Base-by-base conservation (phyloP, 257 asterid genomes). In the Salvia hispanica region DNA sequence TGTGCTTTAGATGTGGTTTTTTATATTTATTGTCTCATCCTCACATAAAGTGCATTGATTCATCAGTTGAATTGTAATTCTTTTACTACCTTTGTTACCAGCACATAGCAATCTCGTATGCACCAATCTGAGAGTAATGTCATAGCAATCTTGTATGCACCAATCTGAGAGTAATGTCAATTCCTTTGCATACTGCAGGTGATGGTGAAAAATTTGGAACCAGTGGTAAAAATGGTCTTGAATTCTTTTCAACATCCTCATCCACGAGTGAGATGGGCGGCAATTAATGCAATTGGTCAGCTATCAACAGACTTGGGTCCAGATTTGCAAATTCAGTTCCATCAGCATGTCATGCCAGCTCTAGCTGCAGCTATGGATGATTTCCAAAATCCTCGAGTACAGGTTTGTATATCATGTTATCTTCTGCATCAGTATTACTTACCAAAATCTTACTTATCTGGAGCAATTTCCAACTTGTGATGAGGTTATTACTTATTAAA, bases 251-350 rank as follows among this genome's bases (percentile, higher is more conserved):
- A 91, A 83, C 91, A 89, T 76, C 96, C 89, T 62, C 99, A 91
- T 67, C 96, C 99, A n/a, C 95, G 99, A 25, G 99, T 82, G 71
- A 83, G 96, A 63, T 94, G 97, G 99, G 97, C 97, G 15, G 99
- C 99, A 55, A 91, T 94, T 52, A 94, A 94, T 83, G 99, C 99
- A 47, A 83, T 94, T 74, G 99, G 99, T 68, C 99, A 94, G 81
- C 77, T 94, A 15, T 94, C 99, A 55, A 94, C 99, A 57, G 99
- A 91, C 75, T 83, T 94, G 83, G 99, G 99, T 50, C 99, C 99
- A 47, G 99, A 94, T 69, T 79, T 94, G 81, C 99, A 91, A 83
- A 84, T 81, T 67, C 91, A 87, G 71, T 88, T 84, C 77, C 99
- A 94, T 76, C 91, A 80, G 51, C 81, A 66, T 12, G 91, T 87